Evolutionary conservation across 2,329 filamentous ascomycete species (phyloP), one percentile per base, ranked within the genome.

Genomic region (Calycina herbarum): DNA sequence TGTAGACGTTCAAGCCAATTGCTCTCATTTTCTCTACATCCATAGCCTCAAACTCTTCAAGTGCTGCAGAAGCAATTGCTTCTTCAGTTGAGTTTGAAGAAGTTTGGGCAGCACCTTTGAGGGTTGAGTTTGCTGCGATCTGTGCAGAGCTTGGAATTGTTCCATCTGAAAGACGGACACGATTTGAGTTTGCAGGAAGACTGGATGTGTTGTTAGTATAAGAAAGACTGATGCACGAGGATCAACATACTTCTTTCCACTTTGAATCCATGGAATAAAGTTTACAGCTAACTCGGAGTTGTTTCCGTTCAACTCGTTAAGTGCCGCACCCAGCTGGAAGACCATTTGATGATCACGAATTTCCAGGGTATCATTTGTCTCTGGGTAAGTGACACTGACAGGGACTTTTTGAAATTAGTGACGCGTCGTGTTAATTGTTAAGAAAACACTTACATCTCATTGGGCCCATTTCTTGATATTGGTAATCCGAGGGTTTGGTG

Each of bases 311-410:
- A 88, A 77, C 38, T 79, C 73, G 75, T 90, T 90, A 66, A 90
- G 78, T 62, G 83, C 82, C 5, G 81, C 81, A 1, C 82, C 86
- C 1, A 90, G 79, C 72, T 89, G 85, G 74, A 89, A 89, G 0
- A 89, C 85, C 73, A 90, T 80, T 67, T 85, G 81, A 71, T 89
- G 86, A 69, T 90, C 88, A 8, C 83, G 82, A 68, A 89, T 86
- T 1, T 81, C 73, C 68, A 85, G 81, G 1, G 74, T 78, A 8
- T 69, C 68, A 24, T 69, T 69, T 15, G 67, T 63, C 17, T 64
- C 48, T 4, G 56, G 29, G 17, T 81, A 76, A 2, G 79, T 81
- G 3, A 72, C 20, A 40, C 66, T 69, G 17, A 84, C 79, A 0
- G 88, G 87, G 69, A 90, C 86, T 1, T 87, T 79, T 86, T 89